Conservation (phyloP, 768 basidiomycete species). For the Coprinopsis sp. region DNA sequence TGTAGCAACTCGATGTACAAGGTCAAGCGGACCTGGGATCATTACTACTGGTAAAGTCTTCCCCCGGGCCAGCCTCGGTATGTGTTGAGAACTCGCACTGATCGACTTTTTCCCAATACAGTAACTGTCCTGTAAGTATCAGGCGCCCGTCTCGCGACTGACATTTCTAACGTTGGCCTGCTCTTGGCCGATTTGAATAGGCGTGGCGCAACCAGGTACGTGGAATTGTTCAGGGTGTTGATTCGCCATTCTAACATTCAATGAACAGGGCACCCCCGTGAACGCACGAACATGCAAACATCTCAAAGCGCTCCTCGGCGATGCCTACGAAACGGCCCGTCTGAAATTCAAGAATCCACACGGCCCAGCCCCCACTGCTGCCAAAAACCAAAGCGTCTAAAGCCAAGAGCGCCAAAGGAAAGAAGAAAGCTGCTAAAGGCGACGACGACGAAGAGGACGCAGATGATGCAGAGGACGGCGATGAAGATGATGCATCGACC, state of each 20-base stretch:
- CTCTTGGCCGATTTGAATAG: constrained; percentile 10
- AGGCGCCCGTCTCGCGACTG: not conserved
- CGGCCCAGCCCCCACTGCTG: constrained; percentile 19
- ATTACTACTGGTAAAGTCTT: constrained; percentile 32
- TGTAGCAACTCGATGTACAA: constrained; percentile 24
- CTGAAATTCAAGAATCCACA: constrained; percentile 32
- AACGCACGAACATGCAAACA: constrained; percentile 40
- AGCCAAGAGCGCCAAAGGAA: too few relatives aligned
- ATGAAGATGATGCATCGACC: constrained; percentile 19
- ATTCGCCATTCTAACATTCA: not conserved
- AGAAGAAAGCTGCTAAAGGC: constrained; percentile 23
- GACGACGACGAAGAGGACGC: constrained; percentile 24
- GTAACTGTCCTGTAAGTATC: constrained; percentile 29
- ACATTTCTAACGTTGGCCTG: not conserved
- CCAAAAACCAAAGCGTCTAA: not conserved
- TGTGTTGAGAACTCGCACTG: not conserved
- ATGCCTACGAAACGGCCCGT: constrained; percentile 34
- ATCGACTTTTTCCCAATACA: constrained; percentile 1
- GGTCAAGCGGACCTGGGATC: constrained; percentile 36
- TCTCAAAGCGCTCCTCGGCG: constrained; percentile 31
- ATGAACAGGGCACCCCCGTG: constrained; percentile 20
- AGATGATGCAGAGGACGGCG: constrained; percentile 30
- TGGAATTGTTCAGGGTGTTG: too few relatives aligned
- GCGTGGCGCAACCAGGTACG: constrained; percentile 33
- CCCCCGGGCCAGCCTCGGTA: not conserved